Evolutionary conservation across 306 rosid species (phyloP).

Genomic region (Hippophae rhamnoides): DNA sequence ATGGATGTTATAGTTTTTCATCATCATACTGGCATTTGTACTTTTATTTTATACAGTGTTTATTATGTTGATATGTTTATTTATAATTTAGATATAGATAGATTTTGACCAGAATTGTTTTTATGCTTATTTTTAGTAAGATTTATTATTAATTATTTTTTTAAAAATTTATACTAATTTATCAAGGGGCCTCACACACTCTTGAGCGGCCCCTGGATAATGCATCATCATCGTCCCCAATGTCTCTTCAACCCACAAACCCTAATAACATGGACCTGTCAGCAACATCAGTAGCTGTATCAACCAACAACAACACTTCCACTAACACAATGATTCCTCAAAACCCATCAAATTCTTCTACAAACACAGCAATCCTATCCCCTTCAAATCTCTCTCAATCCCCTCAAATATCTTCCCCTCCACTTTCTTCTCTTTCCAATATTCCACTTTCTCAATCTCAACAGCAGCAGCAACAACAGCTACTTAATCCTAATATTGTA

Average conservation of each 20-base stretch:
- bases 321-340: conserved; percentile 22
- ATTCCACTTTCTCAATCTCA: conserved; percentile 40
- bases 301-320: conserved; percentile 8
- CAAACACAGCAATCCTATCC: conserved; percentile 33
- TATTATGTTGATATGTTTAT: no score
- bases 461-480: conserved; percentile 10
- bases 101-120: no score
- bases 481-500: conserved; percentile 24
- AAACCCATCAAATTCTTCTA: conserved; percentile 27
- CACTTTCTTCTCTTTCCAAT: conserved; percentile 34
- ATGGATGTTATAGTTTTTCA: no score
- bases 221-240: conserved; percentile 31
- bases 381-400: conserved; percentile 43
- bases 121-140: no score
- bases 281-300: conserved; percentile 8
- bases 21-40: no score
- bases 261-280: conserved; percentile 24
- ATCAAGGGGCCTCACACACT: no score
- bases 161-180: no score
- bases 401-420: conserved; percentile 54
- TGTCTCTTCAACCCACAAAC: conserved; percentile 27
- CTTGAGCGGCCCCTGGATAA: no score
- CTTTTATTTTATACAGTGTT: no score
- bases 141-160: no score
- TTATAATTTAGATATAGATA: no score